Conservation (phyloP, 2,329 filamentous ascomycete genomes). For the Stagonosporopsis chrysanthemi region DNA sequence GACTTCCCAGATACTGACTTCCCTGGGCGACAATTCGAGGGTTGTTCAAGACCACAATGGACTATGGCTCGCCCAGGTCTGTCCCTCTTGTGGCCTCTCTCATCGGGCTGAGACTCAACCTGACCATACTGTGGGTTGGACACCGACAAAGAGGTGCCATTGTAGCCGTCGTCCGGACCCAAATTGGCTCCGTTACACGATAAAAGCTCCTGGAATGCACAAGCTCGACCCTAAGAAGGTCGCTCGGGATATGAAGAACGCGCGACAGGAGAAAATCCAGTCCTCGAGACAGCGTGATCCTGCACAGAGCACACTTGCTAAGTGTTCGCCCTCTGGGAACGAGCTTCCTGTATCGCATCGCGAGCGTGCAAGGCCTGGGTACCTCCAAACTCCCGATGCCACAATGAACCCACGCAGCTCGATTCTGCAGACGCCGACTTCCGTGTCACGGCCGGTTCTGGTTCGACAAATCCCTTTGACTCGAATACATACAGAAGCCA, state of each 20-base stretch:
- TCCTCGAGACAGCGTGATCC: not conserved
- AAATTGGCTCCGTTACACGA: not conserved
- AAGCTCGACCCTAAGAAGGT: not conserved
- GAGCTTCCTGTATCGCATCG: not conserved
- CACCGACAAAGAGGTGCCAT: not conserved
- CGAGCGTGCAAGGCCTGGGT: not conserved
- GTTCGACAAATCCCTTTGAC: not conserved
- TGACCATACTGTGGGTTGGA: not conserved
- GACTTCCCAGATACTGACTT: not conserved
- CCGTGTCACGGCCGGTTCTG: not conserved
- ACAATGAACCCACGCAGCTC: not conserved
- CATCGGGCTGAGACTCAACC: not conserved
- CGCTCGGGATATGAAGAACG: not conserved
- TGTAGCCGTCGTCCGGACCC: not conserved
- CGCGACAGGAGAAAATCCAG: not conserved
- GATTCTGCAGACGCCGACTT: not conserved
- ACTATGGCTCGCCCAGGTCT: not conserved
- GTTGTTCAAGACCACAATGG: not conserved
- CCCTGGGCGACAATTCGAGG: not conserved
- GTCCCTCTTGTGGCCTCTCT: not conserved
- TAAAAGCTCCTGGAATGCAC: not conserved
- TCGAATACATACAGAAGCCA: not conserved
- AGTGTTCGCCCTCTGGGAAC: too few relatives aligned
- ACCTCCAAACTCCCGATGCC: not conserved
- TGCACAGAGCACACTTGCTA: too few relatives aligned